These are phyloP conservation scores for Xanthoceras sorbifolium DNA, from an alignment of 345 rosid species.

Conservation along the genomic window DNA sequence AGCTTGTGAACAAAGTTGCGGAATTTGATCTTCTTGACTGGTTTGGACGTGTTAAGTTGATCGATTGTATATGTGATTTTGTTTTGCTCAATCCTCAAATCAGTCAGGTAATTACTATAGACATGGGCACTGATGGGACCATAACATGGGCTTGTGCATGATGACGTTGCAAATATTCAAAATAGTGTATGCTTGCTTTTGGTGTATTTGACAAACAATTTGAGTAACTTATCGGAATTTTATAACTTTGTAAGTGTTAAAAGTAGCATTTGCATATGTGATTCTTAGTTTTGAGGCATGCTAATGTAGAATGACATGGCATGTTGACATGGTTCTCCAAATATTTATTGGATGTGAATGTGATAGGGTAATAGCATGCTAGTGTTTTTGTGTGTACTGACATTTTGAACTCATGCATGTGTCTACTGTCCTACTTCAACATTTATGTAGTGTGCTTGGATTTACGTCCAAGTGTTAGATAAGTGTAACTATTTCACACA, in stretches of 20 bases:
- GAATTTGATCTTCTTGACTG: conserved; percentile 80
- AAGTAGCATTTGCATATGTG: not conserved
- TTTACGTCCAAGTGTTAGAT: not conserved
- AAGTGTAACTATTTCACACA: not conserved
- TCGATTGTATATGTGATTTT: conserved; percentile 73
- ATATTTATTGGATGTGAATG: not conserved
- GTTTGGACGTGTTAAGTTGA: conserved; percentile 77
- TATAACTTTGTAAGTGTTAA: not conserved
- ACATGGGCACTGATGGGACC: not conserved
- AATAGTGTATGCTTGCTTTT: not conserved
- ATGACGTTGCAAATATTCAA: conserved; percentile 1
- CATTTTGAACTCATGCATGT: not conserved
- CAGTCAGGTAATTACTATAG: conserved; percentile 64
- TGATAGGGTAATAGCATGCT: not conserved
- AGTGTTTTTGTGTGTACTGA: not conserved
- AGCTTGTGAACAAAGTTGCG: conserved; percentile 63
- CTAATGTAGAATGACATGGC: not conserved
- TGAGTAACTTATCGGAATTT: conserved; percentile 4
- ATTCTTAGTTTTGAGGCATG: conserved; percentile 1
- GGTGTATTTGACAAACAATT: conserved; percentile 1
- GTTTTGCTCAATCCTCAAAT: conserved; percentile 67
- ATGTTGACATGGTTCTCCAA: not conserved
- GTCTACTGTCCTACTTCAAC: not conserved
- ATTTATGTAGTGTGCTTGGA: not conserved
- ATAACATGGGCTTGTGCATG: not conserved